Evolutionary conservation across 129 eudicot species (phyloP).

Genomic region (Cynara cardunculus): DNA sequence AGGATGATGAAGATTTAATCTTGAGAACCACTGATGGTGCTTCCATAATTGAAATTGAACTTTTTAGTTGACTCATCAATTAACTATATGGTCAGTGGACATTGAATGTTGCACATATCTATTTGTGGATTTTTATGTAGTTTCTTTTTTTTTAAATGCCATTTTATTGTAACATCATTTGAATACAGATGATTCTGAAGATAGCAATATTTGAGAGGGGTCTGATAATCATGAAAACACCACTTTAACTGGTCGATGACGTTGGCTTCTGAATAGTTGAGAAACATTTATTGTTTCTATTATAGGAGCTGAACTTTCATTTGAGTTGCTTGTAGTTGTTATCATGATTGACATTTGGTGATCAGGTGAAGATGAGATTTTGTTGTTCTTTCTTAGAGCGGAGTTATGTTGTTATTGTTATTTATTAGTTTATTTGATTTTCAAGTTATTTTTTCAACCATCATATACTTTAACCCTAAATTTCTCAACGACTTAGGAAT

Average conservation of each 20-base stretch:
- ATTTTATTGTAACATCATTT: too few relatives aligned
- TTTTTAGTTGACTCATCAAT: too few relatives aligned
- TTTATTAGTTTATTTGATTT: conserved; percentile 16
- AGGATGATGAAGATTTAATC: too few relatives aligned
- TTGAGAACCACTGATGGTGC: too few relatives aligned
- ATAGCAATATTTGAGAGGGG: too few relatives aligned
- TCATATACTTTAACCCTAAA: background rate
- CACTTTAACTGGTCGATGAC: conserved; percentile 2
- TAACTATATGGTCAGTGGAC: too few relatives aligned
- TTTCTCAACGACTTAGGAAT: background rate
- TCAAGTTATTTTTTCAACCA: background rate
- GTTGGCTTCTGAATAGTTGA: conserved; percentile 6
- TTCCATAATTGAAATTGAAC: too few relatives aligned
- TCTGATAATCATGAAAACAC: too few relatives aligned
- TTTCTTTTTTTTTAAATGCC: too few relatives aligned
- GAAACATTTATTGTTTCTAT: background rate
- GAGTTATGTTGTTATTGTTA: background rate
- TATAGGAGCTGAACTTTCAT: conserved; percentile 9
- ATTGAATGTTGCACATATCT: too few relatives aligned
- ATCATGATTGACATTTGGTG: conserved; percentile 3
- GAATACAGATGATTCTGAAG: too few relatives aligned
- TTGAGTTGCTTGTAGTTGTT: background rate
- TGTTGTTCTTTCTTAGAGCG: conserved; percentile 1
- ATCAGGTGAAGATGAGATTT: conserved; percentile 10
- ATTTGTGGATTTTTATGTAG: too few relatives aligned